Percentiles rank a stretch among this genome's conserved stretches.
These are phyloP conservation scores for Chenopodium quinoa DNA, from an alignment of 148 eudicot species.

Conservation along the genomic window DNA sequence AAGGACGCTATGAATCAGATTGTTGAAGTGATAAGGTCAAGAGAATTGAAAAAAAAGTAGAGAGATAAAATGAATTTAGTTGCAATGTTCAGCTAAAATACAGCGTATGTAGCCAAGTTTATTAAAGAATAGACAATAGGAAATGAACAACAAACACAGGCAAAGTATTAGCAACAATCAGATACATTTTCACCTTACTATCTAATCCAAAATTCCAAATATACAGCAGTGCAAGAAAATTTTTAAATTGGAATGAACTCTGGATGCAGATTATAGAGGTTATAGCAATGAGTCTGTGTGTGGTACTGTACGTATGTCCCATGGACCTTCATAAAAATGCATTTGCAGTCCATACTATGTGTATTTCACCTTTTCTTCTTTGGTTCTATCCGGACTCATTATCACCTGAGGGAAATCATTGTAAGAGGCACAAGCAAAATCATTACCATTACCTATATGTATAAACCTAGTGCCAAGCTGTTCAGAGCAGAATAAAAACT, in stretches of 20 bases:
- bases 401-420: neutral
- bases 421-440: neutral
- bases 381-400: neutral
- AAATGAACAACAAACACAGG: neutral
- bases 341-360: neutral
- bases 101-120: neutral
- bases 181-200: neutral
- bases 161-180: neutral
- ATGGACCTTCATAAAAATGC: neutral
- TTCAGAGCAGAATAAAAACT: neutral
- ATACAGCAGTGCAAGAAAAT: neutral
- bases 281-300: neutral
- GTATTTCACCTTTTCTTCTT: neutral
- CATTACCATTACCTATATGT: neutral
- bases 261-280: neutral
- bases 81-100: neutral
- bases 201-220: too few species aligned
- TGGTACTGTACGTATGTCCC: neutral
- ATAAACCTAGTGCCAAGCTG: too few species aligned
- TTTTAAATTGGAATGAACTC: too few species aligned
- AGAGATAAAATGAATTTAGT: neutral
- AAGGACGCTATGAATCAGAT: neutral
- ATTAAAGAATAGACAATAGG: neutral
- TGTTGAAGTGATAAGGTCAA: neutral
- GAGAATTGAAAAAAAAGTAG: too few species aligned